Evolutionary conservation across 176 grass and related monocot species (phyloP).

Genomic region (Hyparrhenia diplandra): DNA sequence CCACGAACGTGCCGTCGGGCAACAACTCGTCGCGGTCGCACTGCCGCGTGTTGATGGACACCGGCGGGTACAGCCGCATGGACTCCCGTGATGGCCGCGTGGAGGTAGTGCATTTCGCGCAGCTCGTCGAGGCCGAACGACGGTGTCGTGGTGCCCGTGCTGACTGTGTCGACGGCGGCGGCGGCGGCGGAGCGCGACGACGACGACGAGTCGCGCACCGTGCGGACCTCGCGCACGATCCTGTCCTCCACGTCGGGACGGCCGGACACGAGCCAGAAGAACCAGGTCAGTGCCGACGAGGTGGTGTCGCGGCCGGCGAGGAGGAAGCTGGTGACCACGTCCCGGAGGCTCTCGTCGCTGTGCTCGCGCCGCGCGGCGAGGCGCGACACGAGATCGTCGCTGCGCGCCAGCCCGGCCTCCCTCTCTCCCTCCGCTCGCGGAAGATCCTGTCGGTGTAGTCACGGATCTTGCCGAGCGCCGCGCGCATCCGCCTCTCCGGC

Average conservation of each 20-base stretch:
- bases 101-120: slow-evolving; percentile 55
- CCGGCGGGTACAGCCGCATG: slow-evolving; percentile 66
- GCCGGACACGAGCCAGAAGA: slow-evolving; percentile 48
- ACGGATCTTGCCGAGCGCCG: too few relatives aligned
- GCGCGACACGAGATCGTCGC: slow-evolving; percentile 56
- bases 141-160: too few relatives aligned
- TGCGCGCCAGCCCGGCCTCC: too few relatives aligned
- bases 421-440: too few relatives aligned
- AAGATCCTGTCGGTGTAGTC: too few relatives aligned
- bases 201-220: too few relatives aligned
- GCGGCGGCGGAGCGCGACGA: too few relatives aligned
- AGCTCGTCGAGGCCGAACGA: slow-evolving; percentile 34
- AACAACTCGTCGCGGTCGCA: slow-evolving; percentile 42
- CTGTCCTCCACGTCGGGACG: too few relatives aligned
- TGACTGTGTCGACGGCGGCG: too few relatives aligned
- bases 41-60: slow-evolving; percentile 39
- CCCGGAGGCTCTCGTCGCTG: slow-evolving; percentile 44
- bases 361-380: slow-evolving; percentile 36
- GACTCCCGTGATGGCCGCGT: slow-evolving; percentile 60
- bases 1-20: slow-evolving; percentile 51
- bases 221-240: too few relatives aligned
- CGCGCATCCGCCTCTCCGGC: too few relatives aligned
- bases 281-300: slow-evolving; percentile 64
- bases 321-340: slow-evolving; percentile 64
- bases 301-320: slow-evolving; percentile 65